Evolutionary conservation across 2,329 filamentous ascomycete species (phyloP).

Genomic region (Cordyceps tenuipes): DNA sequence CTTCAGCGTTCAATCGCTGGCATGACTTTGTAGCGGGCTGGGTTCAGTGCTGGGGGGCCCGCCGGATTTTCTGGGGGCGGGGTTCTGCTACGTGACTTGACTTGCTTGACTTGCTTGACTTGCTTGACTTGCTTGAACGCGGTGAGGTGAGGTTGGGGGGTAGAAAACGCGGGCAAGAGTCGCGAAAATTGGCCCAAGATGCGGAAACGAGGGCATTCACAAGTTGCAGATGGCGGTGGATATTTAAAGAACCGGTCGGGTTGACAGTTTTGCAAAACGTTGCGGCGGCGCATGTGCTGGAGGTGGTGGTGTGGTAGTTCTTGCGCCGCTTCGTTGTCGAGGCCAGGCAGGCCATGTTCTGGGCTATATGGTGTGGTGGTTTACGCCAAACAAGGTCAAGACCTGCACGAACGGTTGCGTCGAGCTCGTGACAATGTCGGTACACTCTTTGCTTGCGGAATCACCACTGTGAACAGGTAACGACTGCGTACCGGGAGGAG

Average conservation of each 20-base stretch:
- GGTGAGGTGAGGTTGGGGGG: background rate
- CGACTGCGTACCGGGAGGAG: background rate
- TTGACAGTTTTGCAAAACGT: background rate
- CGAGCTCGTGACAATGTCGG: background rate
- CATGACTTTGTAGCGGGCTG: background rate
- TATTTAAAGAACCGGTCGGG: background rate
- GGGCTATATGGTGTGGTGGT: background rate
- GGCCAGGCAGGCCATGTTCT: background rate
- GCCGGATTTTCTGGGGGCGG: conserved; percentile 5
- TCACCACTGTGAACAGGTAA: background rate
- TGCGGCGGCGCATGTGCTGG: background rate
- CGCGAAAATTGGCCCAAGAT: background rate
- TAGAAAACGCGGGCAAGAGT: background rate
- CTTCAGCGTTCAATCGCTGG: background rate
- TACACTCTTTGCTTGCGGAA: background rate
- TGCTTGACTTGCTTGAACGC: background rate
- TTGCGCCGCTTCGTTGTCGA: background rate
- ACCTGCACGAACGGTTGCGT: conserved; percentile 2
- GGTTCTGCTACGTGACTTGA: background rate
- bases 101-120: background rate
- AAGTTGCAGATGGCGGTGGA: background rate
- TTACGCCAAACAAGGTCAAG: background rate
- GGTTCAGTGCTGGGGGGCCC: background rate
- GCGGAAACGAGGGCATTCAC: background rate
- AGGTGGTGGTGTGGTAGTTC: background rate